Conservation (phyloP, 345 rosid species). For the Microthlaspi erraticum region DNA sequence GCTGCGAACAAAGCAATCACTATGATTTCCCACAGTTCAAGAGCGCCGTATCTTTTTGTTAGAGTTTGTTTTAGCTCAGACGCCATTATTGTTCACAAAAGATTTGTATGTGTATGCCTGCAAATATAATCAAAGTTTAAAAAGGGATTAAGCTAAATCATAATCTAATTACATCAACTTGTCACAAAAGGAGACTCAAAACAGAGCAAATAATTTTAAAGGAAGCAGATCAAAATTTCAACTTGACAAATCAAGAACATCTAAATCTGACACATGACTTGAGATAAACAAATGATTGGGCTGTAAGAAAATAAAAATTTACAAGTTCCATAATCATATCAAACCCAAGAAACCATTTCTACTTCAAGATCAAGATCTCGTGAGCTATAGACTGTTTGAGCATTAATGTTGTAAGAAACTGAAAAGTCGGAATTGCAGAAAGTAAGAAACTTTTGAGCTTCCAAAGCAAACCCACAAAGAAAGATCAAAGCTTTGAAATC, state of each 20-base stretch:
- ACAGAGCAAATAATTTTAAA: not conserved
- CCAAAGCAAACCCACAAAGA: slow-evolving; percentile 29
- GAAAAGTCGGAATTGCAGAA: slow-evolving; percentile 30
- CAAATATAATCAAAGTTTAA: slow-evolving; percentile 24
- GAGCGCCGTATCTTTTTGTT: slow-evolving; percentile 58
- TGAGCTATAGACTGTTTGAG: slow-evolving; percentile 2
- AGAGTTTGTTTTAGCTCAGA: slow-evolving; percentile 64
- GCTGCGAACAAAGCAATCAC: slow-evolving; percentile 63
- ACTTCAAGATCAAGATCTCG: slow-evolving; percentile 33
- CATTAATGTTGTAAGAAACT: slow-evolving; percentile 18
- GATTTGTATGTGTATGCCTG: slow-evolving; percentile 45
- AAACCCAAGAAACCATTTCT: slow-evolving; percentile 27
- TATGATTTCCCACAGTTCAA: slow-evolving; percentile 77
- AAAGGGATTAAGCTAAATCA: slow-evolving; percentile 7
- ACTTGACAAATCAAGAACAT: slow-evolving; percentile 23
- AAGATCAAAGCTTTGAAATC: slow-evolving; percentile 32
- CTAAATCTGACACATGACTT: slow-evolving; percentile 20
- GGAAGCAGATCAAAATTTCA: slow-evolving; percentile 4
- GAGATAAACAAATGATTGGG: slow-evolving; percentile 10
- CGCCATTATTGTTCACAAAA: slow-evolving; percentile 51
- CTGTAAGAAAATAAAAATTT: not conserved
- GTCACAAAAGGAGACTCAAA: not conserved
- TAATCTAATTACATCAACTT: slow-evolving; percentile 15
- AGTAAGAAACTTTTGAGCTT: slow-evolving; percentile 38
- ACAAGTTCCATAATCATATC: slow-evolving; percentile 9